A percentile compares a stretch with the other conserved stretches of the same genome.
These are phyloP conservation scores for Halenospora varia DNA, from an alignment of 495 filamentous ascomycete species.

Conservation along the genomic window DNA sequence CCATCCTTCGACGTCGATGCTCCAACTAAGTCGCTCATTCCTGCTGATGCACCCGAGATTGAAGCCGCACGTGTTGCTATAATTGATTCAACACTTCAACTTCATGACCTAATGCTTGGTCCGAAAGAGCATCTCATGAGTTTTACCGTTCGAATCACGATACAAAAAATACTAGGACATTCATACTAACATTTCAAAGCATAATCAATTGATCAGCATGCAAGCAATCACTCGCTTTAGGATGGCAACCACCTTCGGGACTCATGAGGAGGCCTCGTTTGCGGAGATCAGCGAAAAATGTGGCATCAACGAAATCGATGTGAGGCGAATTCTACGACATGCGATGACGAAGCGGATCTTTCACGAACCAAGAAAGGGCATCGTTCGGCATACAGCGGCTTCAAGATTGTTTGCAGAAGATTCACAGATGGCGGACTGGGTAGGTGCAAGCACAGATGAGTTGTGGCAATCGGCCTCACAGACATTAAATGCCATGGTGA, in stretches of 20 bases:
- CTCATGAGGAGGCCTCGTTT: conserved; percentile 10
- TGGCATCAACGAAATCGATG: conserved; percentile 10
- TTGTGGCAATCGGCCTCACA: conserved; percentile 16
- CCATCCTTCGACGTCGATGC: conserved; percentile 16
- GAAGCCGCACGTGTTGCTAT: conserved; percentile 9
- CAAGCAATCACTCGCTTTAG: conserved; percentile 26
- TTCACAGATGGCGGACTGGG: conserved; percentile 1
- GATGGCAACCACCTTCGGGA: conserved; percentile 21
- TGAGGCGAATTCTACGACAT: conserved; percentile 24
- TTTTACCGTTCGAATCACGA: neutral
- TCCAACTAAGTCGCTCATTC: neutral
- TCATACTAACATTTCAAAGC: neutral
- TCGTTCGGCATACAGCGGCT: conserved; percentile 5
- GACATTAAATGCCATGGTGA: conserved; percentile 22
- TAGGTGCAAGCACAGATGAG: conserved; percentile 9
- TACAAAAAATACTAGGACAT: neutral
- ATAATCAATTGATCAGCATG: conserved; percentile 12
- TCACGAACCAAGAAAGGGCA: neutral
- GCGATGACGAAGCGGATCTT: conserved; percentile 27
- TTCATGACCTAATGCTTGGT: conserved; percentile 21
- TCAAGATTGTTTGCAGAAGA: conserved; percentile 8
- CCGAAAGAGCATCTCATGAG: conserved; percentile 19
- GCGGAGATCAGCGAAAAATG: conserved; percentile 11
- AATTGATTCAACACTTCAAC: conserved; percentile 16
- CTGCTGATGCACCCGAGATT: conserved; percentile 5